Evolutionary conservation across 352 stramenopile species (phyloP), one percentile per base, ranked within the genome.

Genomic region (Globisporangium cystogenes): DNA sequence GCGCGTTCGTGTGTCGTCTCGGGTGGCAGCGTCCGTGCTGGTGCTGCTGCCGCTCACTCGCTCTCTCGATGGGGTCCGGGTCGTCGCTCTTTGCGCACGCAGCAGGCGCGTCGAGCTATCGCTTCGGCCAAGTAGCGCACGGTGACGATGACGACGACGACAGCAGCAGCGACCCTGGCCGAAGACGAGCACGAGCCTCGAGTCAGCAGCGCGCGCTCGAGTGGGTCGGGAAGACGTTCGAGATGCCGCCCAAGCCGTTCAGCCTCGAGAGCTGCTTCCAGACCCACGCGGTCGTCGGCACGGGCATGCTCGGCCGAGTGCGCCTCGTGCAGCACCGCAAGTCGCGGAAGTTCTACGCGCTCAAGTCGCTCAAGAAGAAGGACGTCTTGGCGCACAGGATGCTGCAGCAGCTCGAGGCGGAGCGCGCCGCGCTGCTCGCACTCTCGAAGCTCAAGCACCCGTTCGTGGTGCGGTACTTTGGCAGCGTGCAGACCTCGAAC

Each of bases 331-430:
- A 88, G 53, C 68, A 87, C 61, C 82, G 75, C 21, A 72, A 72
- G 26, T 71, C 73, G 14, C 65, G 56, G 21, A 74, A 82, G 55
- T 89, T 68, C 51, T 92, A 82, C 49, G 75, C 80, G 1, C 57
- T 92, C 55, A 92, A 92, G 59, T 82, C 74, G n/a, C 73, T 92
- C 60, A 65, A 71, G 49, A 92, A 92, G 55, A 64, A 70, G 31
- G 70, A 89, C 7, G 53, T 88, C 20, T 45, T 88, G 14, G 63
- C 59, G 7, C 67, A 72, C 40, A 79, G 79, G 44, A 86, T 90
- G 76, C 57, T 76, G 7, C n/a, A 23, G 21, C 70, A 87, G 33
- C 62, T 89, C 42, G 65, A 86, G 29, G 62, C 56, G 15, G 79
- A 92, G 53, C 74, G 68, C 14, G 59, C 79, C 35, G 74, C 74